These are phyloP conservation scores for Tubosaeta brunneosetosa DNA, from an alignment of 768 basidiomycete genomes.

Conservation along the genomic window DNA sequence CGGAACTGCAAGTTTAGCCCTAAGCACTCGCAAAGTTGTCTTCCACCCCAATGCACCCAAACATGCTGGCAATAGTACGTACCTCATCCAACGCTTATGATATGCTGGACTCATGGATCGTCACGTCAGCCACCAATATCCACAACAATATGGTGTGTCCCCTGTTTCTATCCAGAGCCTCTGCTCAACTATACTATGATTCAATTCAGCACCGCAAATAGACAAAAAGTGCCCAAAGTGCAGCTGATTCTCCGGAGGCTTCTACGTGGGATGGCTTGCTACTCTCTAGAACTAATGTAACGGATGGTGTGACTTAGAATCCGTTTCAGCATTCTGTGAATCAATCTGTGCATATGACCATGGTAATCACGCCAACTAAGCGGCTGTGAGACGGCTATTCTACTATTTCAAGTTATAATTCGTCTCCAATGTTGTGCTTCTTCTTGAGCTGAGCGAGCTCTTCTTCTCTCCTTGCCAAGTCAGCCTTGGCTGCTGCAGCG, in stretches of 20 bases:
- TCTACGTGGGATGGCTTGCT: conserved; percentile 4
- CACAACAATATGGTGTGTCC: conserved; percentile 57
- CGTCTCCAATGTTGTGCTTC: conserved; percentile 79
- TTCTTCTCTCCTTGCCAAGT: conserved; percentile 86
- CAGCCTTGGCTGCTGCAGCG: conserved; percentile 88
- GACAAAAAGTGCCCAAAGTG: conserved; percentile 52
- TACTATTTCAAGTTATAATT: conserved; percentile 34
- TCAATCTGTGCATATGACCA: conserved; percentile 5
- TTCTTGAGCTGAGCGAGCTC: conserved; percentile 84
- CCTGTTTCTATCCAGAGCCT: conserved; percentile 5
- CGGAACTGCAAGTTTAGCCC: conserved; percentile 61
- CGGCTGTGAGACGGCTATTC: conserved; percentile 5
- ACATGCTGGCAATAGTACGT: conserved; percentile 73
- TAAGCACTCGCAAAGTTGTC: conserved; percentile 47
- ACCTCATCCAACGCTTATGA: background rate
- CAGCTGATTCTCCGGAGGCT: conserved; percentile 10
- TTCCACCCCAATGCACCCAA: conserved; percentile 46
- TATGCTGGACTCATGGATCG: conserved; percentile 8
- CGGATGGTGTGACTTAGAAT: conserved; percentile 10
- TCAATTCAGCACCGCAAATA: conserved; percentile 50
- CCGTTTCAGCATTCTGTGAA: conserved; percentile 6
- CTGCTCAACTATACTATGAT: background rate
- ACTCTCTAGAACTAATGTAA: conserved; percentile 1
- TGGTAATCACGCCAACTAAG: background rate
- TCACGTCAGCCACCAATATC: conserved; percentile 48